A percentile compares a stretch with the other conserved stretches of the same genome.
Evolutionary conservation across 2,329 filamentous ascomycete species (phyloP).

Genomic region (Xylaria sp.): DNA sequence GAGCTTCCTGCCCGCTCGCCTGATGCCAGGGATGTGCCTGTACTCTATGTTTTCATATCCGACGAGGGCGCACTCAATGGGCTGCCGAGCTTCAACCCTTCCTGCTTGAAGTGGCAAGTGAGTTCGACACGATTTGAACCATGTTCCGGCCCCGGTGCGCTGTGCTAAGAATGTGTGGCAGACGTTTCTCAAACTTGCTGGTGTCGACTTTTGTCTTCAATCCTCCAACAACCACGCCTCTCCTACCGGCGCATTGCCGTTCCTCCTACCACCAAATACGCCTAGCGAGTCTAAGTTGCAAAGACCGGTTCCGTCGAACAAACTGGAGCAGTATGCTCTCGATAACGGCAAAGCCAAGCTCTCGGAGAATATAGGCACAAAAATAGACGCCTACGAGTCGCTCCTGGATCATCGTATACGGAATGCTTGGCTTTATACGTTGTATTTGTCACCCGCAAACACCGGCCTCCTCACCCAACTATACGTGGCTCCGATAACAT

Average conservation of each 20-base stretch:
- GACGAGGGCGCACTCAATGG: conserved; percentile 65
- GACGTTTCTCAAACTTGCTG: conserved; percentile 82
- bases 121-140: conserved; percentile 36
- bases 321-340: conserved; percentile 71
- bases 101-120: conserved; percentile 96
- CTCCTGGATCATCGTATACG: conserved; percentile 79
- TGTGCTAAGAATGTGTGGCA: conserved; percentile 43
- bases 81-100: conserved; percentile 84
- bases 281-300: conserved; percentile 43
- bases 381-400: conserved; percentile 77
- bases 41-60: conserved; percentile 79
- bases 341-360: conserved; percentile 51
- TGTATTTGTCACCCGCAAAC: conserved; percentile 79
- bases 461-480: conserved; percentile 70
- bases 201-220: conserved; percentile 68
- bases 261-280: conserved; percentile 67
- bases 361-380: conserved; percentile 57
- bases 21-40: conserved; percentile 51
- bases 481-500: conserved; percentile 70
- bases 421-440: conserved; percentile 83
- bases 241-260: conserved; percentile 85
- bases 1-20: conserved; percentile 63
- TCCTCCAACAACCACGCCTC: conserved; percentile 93
- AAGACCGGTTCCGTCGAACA: conserved; percentile 63
- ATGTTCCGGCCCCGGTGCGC: neutral